Conservation (phyloP, 2,329 filamentous ascomycete species). For the Scedosporium apiospermum region DNA sequence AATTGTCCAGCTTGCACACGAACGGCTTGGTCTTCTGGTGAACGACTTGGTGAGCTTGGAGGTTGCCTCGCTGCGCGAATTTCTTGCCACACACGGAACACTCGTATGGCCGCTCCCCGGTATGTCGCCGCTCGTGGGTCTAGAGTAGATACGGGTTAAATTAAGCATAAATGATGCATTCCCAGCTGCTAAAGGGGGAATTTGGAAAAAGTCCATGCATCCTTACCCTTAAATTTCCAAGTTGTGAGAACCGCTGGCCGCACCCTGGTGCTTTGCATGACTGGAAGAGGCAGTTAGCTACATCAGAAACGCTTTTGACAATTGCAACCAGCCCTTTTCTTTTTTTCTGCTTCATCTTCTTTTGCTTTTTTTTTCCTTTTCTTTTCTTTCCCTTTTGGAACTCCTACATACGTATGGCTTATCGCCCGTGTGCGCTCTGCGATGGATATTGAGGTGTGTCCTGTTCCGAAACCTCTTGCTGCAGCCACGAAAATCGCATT, state of each 20-base stretch:
- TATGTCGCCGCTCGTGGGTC: slow-evolving; percentile 83
- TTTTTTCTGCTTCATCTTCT: too few species aligned
- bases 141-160: slow-evolving; percentile 19
- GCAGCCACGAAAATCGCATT: too few species aligned
- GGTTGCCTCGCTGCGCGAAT: slow-evolving; percentile 80
- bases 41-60: slow-evolving; percentile 73
- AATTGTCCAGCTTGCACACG: slow-evolving; percentile 71
- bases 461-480: too few species aligned
- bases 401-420: too few species aligned
- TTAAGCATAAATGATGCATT: too few species aligned
- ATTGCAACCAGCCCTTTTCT: too few species aligned
- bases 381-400: too few species aligned
- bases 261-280: slow-evolving; percentile 64
- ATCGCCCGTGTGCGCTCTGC: too few species aligned
- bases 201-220: neutral
- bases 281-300: slow-evolving; percentile 21
- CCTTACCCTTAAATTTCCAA: slow-evolving; percentile 82
- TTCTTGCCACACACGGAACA: slow-evolving; percentile 72
- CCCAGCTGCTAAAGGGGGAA: too few species aligned
- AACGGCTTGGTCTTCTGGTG: slow-evolving; percentile 72
- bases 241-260: slow-evolving; percentile 73
- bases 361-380: too few species aligned
- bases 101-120: slow-evolving; percentile 73
- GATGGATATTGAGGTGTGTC: too few species aligned
- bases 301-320: too few species aligned